Base-by-base conservation (phyloP, 768 basidiomycete genomes). In the Gymnopilus dilepis region DNA sequence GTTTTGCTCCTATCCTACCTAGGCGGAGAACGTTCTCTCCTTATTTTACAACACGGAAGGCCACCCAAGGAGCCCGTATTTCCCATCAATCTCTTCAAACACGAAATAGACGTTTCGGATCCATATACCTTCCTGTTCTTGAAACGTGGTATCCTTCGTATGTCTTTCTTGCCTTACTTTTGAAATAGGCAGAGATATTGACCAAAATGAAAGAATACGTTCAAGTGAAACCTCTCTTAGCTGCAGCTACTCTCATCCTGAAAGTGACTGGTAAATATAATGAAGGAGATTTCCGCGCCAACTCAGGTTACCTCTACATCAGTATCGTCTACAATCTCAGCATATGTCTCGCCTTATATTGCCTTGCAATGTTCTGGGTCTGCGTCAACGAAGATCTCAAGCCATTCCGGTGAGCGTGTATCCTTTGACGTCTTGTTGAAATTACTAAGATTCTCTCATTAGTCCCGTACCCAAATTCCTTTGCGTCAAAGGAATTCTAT, bases 401-500 rank as follows among this genome's bases (percentile, higher is more conserved):
- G 73, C 94, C 95, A 1, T 97, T 94, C 78, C 82, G 91, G 91
- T 90, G 58, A 66, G 88, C 72, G 11, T 22, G 17, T 6, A n/a
- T 17, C 42, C 30, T 28, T 19, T 11, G 22, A 1, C 31, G 2
- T 45, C 0, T 31, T 21, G 43, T 31, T 48, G 1, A 21, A 47
- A 9, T 26, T 54, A 21, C 42, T 52, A 53, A 56, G 28, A 26
- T 38, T 55, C 60, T 22, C 52, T 64, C 59, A 64, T 21, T 68
- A 90, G 97, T 11, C 95, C 95, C 0, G 86, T 96, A 66, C 95
- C 97, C 2, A 99, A 99, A 75, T 99, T 99, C 76, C 87, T 99
- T 26, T 99, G 95, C 72, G 95, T 99, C 67, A 99, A 99, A 73
- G 97, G 97, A 45, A 95, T 99, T 66, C 82, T 99, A 21, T 98